phyloP scores from a whole-genome alignment of 192 early-diverging fungal species.

The Coemansia sp. region DNA sequence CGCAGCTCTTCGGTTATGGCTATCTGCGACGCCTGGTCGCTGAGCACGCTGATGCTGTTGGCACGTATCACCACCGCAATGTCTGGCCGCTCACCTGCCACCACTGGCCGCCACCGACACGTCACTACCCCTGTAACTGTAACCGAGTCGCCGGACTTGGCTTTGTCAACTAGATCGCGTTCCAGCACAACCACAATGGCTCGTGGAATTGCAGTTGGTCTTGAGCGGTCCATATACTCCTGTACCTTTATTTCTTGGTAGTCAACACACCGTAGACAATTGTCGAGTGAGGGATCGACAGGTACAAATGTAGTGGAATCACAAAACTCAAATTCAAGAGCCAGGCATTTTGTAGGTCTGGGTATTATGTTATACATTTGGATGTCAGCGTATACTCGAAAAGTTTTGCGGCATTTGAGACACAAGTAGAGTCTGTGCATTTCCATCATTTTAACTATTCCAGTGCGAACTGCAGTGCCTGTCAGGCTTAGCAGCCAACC shows the following conservation, averaged over 20 bases:
- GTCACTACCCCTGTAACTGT: conserved; percentile 83
- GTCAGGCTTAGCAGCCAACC: conserved; percentile 61
- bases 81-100: conserved; percentile 62
- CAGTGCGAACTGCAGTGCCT: conserved; percentile 70
- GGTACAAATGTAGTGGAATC: conserved; percentile 11
- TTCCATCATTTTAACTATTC: conserved; percentile 70
- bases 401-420: conserved; percentile 58
- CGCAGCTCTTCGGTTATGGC: conserved; percentile 65
- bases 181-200: conserved; percentile 62
- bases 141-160: conserved; percentile 83
- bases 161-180: conserved; percentile 61
- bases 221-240: conserved; percentile 65
- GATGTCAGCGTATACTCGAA: conserved; percentile 59
- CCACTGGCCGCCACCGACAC: conserved; percentile 58
- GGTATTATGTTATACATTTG: conserved; percentile 66
- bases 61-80: conserved; percentile 96
- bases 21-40: conserved; percentile 82
- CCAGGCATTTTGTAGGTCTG: conserved; percentile 45
- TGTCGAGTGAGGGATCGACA: conserved; percentile 23
- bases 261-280: conserved; percentile 59
- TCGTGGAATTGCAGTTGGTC: conserved; percentile 63
- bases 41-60: conserved; percentile 89
- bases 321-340: conserved; percentile 7
- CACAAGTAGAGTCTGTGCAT: conserved; percentile 58
- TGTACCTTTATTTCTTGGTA: conserved; percentile 82